A percentile compares a stretch with the other conserved stretches of the same genome.
phyloP scores from a whole-genome alignment of 2,329 filamentous ascomycete genomes.

The Fusarium concolor region DNA sequence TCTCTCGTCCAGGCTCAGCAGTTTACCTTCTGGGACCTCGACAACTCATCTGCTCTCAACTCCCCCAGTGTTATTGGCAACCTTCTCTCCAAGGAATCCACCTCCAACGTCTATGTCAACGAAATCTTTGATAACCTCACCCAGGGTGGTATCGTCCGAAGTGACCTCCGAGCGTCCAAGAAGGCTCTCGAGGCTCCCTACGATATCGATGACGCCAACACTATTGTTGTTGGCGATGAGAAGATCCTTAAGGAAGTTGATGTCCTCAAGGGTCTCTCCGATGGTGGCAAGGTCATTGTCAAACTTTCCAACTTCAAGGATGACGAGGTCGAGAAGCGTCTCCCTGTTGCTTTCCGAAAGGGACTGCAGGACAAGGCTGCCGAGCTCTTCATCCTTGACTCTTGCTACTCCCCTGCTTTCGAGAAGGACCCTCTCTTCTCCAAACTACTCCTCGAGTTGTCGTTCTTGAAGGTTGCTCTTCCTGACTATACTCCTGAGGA shows the following conservation, averaged over 20 bases:
- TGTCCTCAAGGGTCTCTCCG: conserved; percentile 75
- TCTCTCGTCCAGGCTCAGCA: conserved; percentile 74
- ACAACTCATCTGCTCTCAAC: conserved; percentile 74
- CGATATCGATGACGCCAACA: conserved; percentile 80
- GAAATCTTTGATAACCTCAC: conserved; percentile 73
- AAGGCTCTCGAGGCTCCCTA: conserved; percentile 89
- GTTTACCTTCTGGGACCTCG: conserved; percentile 94
- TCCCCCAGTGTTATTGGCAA: conserved; percentile 71
- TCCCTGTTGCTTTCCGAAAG: conserved; percentile 78
- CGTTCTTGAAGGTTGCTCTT: conserved; percentile 83
- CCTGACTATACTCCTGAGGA: conserved; percentile 72
- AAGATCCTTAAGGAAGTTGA: conserved; percentile 84
- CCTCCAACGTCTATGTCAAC: conserved; percentile 70
- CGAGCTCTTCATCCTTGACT: conserved; percentile 80
- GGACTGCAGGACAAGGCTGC: conserved; percentile 76
- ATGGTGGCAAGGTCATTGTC: conserved; percentile 78
- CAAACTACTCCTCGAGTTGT: conserved; percentile 78
- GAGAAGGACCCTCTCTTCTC: conserved; percentile 73
- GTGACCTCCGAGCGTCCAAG: conserved; percentile 85
- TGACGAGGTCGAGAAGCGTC: conserved; percentile 89
- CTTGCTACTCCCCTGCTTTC: conserved; percentile 74
- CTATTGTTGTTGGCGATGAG: conserved; percentile 81
- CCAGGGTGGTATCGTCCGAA: conserved; percentile 82
- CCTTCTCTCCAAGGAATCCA: conserved; percentile 78
- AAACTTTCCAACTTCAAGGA: conserved; percentile 84